Base-by-base conservation (phyloP, 177 flowering plant genomes). In the Telopea speciosissima region DNA sequence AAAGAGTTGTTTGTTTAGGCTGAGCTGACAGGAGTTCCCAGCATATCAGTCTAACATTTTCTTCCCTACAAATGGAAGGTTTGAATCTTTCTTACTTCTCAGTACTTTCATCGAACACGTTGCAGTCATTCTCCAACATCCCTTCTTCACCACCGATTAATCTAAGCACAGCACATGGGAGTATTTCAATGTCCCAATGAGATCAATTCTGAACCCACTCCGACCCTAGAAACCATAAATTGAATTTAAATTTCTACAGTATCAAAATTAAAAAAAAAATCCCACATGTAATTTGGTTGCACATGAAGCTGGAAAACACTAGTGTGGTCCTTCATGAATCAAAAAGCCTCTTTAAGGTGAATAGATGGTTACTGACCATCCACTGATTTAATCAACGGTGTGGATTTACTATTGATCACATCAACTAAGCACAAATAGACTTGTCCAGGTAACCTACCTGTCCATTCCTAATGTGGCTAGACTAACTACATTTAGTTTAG, bases 371-470 rank as follows among this genome's bases (percentile, higher is more conserved):
- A 49, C 17, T 6, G 54, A 49, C 14, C 19, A 12, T 49, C 54
- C 4, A 49, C 40, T 49, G 3, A 49, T 12, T 13, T 19, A 49
- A 49, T 19, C 17, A 49, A 49, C 3, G 54, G 54, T 49, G 54
- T 68, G 56, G 40, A 45, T 42, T 56, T 42, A 33, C 10, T 36
- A 36, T 11, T 72, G 10, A 66, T 60, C 66, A 62, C 62, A 65
- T 66, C 63, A 60, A 28, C 70, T 63, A 19, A 28, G 31, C 67
- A 44, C 72, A 44, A 56, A 58, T 26, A 52, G 60, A 45, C 52
- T 52, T 52, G 61, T 69, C 71, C 67, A 70, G 17, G 21, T 19
- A 65, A 60, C 73, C 68, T 40, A 64, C 44, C 68, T 21, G 19
- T 56, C 31, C 71, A 54, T 61, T 36, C 22, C 24, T 31, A 36